phyloP scores from a whole-genome alignment of 75 land plant species.

The Cupressus sempervirens region DNA sequence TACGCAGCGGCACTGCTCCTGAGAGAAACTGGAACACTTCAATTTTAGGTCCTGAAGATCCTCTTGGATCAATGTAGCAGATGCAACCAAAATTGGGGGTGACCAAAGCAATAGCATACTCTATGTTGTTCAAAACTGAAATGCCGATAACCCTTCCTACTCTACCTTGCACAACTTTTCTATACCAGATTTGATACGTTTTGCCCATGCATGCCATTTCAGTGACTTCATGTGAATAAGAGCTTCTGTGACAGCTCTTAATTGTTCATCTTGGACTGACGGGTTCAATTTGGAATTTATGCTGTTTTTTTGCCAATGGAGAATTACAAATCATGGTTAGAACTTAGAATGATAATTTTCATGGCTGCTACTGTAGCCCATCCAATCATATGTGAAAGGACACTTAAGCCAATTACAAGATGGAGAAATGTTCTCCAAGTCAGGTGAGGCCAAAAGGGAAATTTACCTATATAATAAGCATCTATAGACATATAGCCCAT shows the following conservation, averaged over 20 bases:
- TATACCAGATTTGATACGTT: constrained; percentile 20
- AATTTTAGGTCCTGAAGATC: too few species aligned
- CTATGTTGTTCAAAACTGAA: constrained; percentile 18
- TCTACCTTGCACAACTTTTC: constrained; percentile 25
- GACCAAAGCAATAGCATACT: constrained; percentile 25
- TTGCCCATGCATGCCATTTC: constrained; percentile 51
- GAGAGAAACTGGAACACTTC: too few species aligned
- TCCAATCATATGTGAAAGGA: constrained; percentile 15
- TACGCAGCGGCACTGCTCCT: too few species aligned
- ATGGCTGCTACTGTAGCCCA: constrained; percentile 23
- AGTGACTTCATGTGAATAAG: constrained; percentile 36
- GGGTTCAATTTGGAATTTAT: constrained; percentile 23
- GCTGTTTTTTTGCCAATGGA: constrained; percentile 22
- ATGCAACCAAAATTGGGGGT: constrained; percentile 30
- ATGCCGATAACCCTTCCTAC: constrained; percentile 21
- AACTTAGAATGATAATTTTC: not conserved
- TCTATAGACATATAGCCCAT: constrained; percentile 34
- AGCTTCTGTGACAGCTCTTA: constrained; percentile 35
- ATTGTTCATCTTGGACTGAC: constrained; percentile 30
- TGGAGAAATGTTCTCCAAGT: constrained; percentile 16
- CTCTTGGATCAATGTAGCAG: constrained; percentile 6
- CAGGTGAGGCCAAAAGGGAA: constrained; percentile 18
- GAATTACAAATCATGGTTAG: constrained; percentile 14
- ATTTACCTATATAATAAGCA: constrained; percentile 27
- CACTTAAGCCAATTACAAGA: constrained; percentile 7